phyloP scores from a whole-genome alignment of 1,139 yeast species.

The Magnusiomyces paraingens region DNA sequence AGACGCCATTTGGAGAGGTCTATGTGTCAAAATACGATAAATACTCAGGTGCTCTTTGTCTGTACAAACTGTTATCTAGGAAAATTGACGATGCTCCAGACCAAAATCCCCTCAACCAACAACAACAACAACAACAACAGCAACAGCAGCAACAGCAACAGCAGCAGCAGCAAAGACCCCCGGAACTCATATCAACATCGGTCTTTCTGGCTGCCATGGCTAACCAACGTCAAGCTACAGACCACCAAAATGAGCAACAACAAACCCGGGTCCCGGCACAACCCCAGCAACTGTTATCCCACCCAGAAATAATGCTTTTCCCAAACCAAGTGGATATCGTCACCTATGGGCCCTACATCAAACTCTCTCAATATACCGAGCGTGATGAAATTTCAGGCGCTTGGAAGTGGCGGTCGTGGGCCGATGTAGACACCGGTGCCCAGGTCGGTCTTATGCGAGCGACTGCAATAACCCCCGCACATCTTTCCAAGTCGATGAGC shows the following conservation, averaged over 20 bases:
- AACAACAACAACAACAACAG: conserved; percentile 1
- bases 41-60: conserved; percentile 19
- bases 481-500: conserved; percentile 21
- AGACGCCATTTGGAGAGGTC: conserved; percentile 25
- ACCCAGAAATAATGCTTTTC: conserved; percentile 1
- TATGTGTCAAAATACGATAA: conserved; percentile 24
- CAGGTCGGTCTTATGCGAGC: conserved; percentile 19
- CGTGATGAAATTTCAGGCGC: conserved; percentile 12
- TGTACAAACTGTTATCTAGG: conserved; percentile 16
- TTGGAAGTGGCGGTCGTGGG: conserved; percentile 11
- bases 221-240: neutral
- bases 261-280: neutral
- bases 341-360: conserved; percentile 10
- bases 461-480: conserved; percentile 16
- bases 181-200: neutral
- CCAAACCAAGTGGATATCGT: conserved; percentile 1
- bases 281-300: neutral
- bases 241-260: neutral
- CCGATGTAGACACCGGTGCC: conserved; percentile 10
- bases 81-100: conserved; percentile 12
- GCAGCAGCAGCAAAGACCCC: neutral
- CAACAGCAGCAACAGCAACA: conserved; percentile 1
- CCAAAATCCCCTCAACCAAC: conserved; percentile 13
- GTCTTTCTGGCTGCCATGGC: neutral
- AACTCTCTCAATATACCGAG: conserved; percentile 6